These are phyloP conservation scores for Capsicum pubescens DNA, from an alignment of 257 asterid genomes.

Conservation along the genomic window DNA sequence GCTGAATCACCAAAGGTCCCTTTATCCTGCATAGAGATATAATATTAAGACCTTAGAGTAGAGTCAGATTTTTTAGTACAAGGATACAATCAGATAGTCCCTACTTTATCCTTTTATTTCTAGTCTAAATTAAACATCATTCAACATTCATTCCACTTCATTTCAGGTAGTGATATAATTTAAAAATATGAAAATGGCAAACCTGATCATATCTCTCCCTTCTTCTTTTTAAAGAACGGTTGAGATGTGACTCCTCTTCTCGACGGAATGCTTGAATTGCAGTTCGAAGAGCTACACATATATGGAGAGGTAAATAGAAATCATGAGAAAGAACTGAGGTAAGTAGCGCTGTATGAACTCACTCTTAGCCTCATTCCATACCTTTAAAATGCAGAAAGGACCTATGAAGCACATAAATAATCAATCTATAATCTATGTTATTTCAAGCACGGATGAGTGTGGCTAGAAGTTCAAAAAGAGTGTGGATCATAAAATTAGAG, in stretches of 20 bases:
- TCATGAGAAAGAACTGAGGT: conserved; percentile 12
- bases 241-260: conserved; percentile 76
- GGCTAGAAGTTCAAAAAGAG: neutral
- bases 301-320: neutral
- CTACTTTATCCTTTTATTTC: neutral
- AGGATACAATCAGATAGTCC: neutral
- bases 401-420: neutral
- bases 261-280: conserved; percentile 88
- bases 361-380: neutral
- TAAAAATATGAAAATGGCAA: conserved; percentile 2
- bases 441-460: neutral
- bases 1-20: conserved; percentile 61
- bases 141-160: conserved; percentile 14
- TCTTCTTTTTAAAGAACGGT: conserved; percentile 61
- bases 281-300: conserved; percentile 74
- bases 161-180: neutral
- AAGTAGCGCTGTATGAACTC: neutral
- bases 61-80: neutral
- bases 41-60: neutral
- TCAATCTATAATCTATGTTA: neutral
- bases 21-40: conserved; percentile 60
- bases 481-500: neutral
- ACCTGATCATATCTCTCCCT: conserved; percentile 83
- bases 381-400: conserved; percentile 15
- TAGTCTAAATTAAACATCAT: neutral